Percentiles rank a stretch among this genome's conserved stretches.
Conservation (phyloP, 495 filamentous ascomycete genomes). For the Aspergillus heteromorphus region DNA sequence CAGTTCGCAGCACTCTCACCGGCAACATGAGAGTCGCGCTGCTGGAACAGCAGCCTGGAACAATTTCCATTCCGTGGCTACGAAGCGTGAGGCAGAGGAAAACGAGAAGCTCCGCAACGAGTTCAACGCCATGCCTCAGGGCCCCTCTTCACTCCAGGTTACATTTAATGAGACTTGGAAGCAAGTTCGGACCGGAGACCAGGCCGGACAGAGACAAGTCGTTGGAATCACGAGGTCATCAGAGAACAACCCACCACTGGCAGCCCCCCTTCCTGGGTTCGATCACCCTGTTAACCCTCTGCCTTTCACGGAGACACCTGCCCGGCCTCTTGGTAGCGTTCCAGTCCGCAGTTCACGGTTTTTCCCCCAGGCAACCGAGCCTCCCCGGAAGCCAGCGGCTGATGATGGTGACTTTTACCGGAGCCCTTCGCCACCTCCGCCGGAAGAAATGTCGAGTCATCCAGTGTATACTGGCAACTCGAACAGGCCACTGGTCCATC, state of each 20-base stretch:
- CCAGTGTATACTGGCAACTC: constrained; percentile 65
- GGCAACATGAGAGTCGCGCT: constrained; percentile 32
- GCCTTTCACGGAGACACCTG: constrained; percentile 31
- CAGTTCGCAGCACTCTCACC: constrained; percentile 30
- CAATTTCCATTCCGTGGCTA: constrained; percentile 39
- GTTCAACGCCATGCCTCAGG: constrained; percentile 32
- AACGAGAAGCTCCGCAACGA: constrained; percentile 33
- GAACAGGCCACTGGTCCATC: constrained; percentile 59
- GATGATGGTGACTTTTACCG: constrained; percentile 29
- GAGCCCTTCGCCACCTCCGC: constrained; percentile 64
- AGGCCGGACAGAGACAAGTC: constrained; percentile 35
- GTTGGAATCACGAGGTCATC: constrained; percentile 27
- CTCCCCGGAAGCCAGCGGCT: constrained; percentile 30
- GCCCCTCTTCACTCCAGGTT: constrained; percentile 34
- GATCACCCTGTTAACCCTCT: constrained; percentile 33
- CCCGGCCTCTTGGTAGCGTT: constrained; percentile 33
- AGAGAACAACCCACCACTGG: constrained; percentile 23
- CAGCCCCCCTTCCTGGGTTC: constrained; percentile 31
- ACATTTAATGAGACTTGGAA: constrained; percentile 62
- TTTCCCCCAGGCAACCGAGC: constrained; percentile 54
- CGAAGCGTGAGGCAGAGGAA: constrained; percentile 40
- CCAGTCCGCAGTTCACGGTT: constrained; percentile 59
- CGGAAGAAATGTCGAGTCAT: constrained; percentile 59
- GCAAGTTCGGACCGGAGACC: constrained; percentile 47
- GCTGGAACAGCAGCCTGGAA: constrained; percentile 42